Evolutionary conservation across 352 stramenopile species (phyloP).

Genomic region (Phytophthora melonis): DNA sequence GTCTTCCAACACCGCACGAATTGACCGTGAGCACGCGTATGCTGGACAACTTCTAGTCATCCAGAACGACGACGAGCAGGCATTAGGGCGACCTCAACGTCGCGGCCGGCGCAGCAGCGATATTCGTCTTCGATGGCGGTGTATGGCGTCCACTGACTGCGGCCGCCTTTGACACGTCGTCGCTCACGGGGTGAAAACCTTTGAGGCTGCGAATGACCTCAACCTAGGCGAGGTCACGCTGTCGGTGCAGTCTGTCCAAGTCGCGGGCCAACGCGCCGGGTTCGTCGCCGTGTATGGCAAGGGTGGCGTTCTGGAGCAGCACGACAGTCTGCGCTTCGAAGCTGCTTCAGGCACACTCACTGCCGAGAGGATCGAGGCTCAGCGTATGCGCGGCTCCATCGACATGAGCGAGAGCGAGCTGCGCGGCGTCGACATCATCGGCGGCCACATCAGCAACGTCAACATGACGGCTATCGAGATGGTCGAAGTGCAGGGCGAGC

Average conservation of each 20-base stretch:
- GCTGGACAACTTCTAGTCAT: conserved; percentile 76
- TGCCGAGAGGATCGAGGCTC: conserved; percentile 55
- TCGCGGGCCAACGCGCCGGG: conserved; percentile 58
- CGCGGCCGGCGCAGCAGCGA: conserved; percentile 56
- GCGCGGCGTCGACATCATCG: conserved; percentile 72
- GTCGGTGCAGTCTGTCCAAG: conserved; percentile 70
- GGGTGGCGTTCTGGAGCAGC: conserved; percentile 66
- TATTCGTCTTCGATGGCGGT: conserved; percentile 76
- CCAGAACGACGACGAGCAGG: conserved; percentile 78
- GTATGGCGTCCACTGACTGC: conserved; percentile 73
- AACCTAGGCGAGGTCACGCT: conserved; percentile 81
- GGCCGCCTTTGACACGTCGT: conserved; percentile 69
- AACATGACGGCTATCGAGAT: conserved; percentile 79
- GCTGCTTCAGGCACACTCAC: conserved; percentile 45
- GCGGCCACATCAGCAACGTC: conserved; percentile 79
- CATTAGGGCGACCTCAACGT: conserved; percentile 57
- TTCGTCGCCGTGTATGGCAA: conserved; percentile 80
- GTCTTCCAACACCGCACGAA: conserved; percentile 42
- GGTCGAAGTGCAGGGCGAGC: conserved; percentile 79
- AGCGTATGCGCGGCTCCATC: conserved; percentile 72
- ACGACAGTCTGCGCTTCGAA: conserved; percentile 76
- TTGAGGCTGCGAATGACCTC: conserved; percentile 74
- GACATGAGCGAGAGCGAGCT: conserved; percentile 83
- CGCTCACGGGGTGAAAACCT: conserved; percentile 63
- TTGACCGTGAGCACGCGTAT: conserved; percentile 53